Percentiles rank a stretch among this genome's conserved stretches.
Conservation (phyloP, 2,329 filamentous ascomycete genomes). For the Pseudofabraea citricarpa region DNA sequence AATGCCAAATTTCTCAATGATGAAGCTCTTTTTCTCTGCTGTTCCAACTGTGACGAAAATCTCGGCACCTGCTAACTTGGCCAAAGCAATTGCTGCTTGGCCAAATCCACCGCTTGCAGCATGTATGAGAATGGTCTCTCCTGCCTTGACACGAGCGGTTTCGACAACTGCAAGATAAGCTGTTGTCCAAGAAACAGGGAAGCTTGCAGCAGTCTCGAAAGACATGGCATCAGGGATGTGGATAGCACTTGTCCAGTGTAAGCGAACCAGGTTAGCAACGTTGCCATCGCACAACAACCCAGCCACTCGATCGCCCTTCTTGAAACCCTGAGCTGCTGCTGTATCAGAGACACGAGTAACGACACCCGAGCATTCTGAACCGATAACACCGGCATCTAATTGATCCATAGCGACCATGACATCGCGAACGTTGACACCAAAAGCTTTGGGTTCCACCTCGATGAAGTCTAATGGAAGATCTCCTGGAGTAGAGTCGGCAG, state of each 20-base stretch:
- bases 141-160: constrained; percentile 9
- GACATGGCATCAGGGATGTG: constrained; percentile 7
- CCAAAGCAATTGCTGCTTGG: constrained; percentile 26
- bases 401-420: constrained; percentile 28
- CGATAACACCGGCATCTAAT: constrained; percentile 5
- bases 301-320: constrained; percentile 13
- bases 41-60: constrained; percentile 20
- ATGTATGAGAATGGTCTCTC: constrained; percentile 28
- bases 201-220: constrained; percentile 11
- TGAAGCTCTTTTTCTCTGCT: constrained; percentile 5
- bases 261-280: constrained; percentile 27
- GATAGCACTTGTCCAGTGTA: constrained; percentile 13
- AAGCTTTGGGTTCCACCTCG: constrained; percentile 30
- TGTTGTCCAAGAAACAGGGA: constrained; percentile 11
- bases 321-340: neutral
- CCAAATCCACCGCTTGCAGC: constrained; percentile 27
- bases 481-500: constrained; percentile 3
- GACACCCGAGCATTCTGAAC: constrained; percentile 8
- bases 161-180: constrained; percentile 12
- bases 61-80: constrained; percentile 19
- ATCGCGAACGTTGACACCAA: constrained; percentile 41
- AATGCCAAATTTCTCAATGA: constrained; percentile 13
- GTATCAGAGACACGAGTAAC: constrained; percentile 8
- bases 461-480: constrained; percentile 21
- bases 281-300: constrained; percentile 22